Evolutionary conservation across 345 rosid genomes (phyloP).

Genomic region (Eutrema yunnanense): DNA sequence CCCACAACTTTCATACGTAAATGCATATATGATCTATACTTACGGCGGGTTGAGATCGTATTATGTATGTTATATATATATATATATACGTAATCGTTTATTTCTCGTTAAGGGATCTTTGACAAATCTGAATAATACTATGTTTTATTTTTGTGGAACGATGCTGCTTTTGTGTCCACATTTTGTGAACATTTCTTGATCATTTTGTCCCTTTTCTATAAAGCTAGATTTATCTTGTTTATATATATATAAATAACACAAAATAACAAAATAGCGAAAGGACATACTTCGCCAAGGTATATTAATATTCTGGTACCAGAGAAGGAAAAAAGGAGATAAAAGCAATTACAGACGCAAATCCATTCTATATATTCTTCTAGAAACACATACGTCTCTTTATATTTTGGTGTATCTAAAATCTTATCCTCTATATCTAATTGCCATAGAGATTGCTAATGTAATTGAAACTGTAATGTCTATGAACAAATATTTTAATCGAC

Average conservation of each 20-base stretch:
- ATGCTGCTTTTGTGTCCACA: slow-evolving; percentile 20
- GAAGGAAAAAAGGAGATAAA: not conserved
- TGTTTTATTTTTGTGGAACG: slow-evolving; percentile 4
- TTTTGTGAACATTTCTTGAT: not conserved
- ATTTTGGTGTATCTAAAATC: not conserved
- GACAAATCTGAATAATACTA: not conserved
- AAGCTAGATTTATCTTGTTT: slow-evolving; percentile 2
- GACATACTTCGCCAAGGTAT: slow-evolving; percentile 4
- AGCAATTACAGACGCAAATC: slow-evolving; percentile 26
- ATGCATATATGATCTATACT: no score
- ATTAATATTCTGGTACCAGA: not conserved
- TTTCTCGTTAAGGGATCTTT: not conserved
- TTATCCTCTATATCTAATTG: not conserved
- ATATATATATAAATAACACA: not conserved
- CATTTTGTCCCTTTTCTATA: slow-evolving; percentile 13
- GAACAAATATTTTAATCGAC: not conserved
- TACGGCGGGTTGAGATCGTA: no score
- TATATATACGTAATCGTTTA: not conserved
- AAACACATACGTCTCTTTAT: slow-evolving; percentile 14
- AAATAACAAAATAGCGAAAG: not conserved
- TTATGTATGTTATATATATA: not conserved
- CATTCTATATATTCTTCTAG: slow-evolving; percentile 21
- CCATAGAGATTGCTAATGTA: not conserved
- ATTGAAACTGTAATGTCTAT: not conserved
- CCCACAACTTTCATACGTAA: not conserved